Evolutionary conservation across 1,284 basidiomycete genomes (phyloP).

Genomic region (Cryptococcus sp.): DNA sequence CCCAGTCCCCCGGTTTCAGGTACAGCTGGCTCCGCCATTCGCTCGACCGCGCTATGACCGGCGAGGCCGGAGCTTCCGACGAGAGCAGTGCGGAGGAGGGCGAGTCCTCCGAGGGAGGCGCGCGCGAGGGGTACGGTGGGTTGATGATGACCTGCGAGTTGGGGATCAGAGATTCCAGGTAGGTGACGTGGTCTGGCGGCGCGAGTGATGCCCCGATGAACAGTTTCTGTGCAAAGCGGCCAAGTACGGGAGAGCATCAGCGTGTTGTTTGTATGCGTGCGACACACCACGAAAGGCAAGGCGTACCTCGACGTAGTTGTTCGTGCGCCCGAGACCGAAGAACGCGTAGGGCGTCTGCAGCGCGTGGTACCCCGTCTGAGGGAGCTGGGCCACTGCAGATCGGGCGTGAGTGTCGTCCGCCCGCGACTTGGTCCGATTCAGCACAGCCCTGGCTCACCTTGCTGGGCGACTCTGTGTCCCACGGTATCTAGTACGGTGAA

Average conservation of each 20-base stretch:
- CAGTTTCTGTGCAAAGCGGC: slow-evolving; percentile 57
- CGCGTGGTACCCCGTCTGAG: slow-evolving; percentile 86
- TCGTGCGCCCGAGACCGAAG: slow-evolving; percentile 96
- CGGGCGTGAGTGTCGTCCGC: not conserved
- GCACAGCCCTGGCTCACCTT: too few relatives aligned
- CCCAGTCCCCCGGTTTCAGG: slow-evolving; percentile 92
- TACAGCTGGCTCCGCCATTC: slow-evolving; percentile 88
- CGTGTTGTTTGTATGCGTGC: too few relatives aligned
- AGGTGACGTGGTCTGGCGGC: slow-evolving; percentile 64
- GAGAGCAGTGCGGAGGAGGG: slow-evolving; percentile 32
- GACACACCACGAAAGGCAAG: not conserved
- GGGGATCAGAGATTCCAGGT: slow-evolving; percentile 94
- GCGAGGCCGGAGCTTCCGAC: slow-evolving; percentile 4
- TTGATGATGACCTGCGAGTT: slow-evolving; percentile 96
- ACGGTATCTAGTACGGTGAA: slow-evolving; percentile 93
- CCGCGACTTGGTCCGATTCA: not conserved
- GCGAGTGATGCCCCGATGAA: slow-evolving; percentile 85
- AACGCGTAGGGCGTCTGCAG: slow-evolving; percentile 89
- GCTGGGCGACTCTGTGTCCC: slow-evolving; percentile 84
- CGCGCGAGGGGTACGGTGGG: slow-evolving; percentile 56
- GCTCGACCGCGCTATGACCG: slow-evolving; percentile 32
- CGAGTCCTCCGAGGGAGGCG: slow-evolving; percentile 28
- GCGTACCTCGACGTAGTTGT: slow-evolving; percentile 89
- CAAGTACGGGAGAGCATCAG: not conserved
- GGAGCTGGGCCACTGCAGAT: slow-evolving; percentile 74